phyloP scores from a whole-genome alignment of 805 yeast genomes.

The Geotrichum ghanense region DNA sequence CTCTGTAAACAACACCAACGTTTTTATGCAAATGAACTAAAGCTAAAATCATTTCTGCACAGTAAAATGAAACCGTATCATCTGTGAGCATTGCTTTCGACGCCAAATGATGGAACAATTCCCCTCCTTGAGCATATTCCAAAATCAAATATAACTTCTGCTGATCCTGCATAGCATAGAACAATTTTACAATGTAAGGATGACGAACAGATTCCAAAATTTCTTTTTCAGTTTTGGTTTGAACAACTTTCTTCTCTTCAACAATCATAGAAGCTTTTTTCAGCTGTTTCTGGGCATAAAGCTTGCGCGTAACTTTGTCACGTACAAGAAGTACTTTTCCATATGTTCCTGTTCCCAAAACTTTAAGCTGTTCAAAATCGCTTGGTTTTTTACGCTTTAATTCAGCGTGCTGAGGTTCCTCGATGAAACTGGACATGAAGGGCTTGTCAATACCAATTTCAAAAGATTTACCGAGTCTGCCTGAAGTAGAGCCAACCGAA shows the following conservation, averaged over 20 bases:
- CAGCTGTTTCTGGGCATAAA: conserved; percentile 80
- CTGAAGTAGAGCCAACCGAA: background rate
- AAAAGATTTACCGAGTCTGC: conserved; percentile 36
- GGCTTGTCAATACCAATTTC: conserved; percentile 37
- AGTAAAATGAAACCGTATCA: conserved; percentile 61
- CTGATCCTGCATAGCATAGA: conserved; percentile 73
- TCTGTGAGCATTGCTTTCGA: conserved; percentile 38
- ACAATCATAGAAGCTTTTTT: conserved; percentile 72
- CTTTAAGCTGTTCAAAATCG: conserved; percentile 67
- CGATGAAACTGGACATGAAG: conserved; percentile 24
- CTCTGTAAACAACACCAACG: conserved; percentile 77
- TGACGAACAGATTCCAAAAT: conserved; percentile 63
- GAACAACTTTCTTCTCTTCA: conserved; percentile 43
- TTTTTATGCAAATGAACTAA: conserved; percentile 56
- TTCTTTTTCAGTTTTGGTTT: conserved; percentile 71
- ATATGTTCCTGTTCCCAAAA: conserved; percentile 78
- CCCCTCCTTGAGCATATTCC: conserved; percentile 87
- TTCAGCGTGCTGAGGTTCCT: conserved; percentile 16
- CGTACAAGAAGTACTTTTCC: conserved; percentile 77
- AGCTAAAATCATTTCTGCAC: conserved; percentile 74
- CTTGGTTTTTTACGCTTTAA: conserved; percentile 11
- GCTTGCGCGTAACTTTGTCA: conserved; percentile 45
- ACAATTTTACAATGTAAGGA: conserved; percentile 71
- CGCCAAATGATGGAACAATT: conserved; percentile 55
- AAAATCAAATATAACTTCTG: conserved; percentile 62